Evolutionary conservation across 306 rosid genomes (phyloP), one percentile per base, ranked within the genome.

Genomic region (Trifolium pratense): DNA sequence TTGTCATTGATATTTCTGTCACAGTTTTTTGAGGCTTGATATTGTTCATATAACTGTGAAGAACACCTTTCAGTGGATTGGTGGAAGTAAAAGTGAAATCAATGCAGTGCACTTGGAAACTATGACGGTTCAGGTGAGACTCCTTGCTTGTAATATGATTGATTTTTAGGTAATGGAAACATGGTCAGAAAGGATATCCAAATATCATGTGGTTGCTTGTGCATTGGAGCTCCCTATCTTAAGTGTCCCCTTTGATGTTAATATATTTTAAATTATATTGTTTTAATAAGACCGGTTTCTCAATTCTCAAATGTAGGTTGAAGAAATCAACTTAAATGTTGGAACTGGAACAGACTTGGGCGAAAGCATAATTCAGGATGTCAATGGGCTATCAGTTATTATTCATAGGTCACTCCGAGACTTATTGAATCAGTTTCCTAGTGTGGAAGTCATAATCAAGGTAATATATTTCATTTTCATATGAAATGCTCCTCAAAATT

Each of bases 21-120:
- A 72, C 97, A 94, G 99, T 81, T 91, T 85, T 83, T 86, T 94
- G 96, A 88, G 92, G 91, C 97, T 94, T 77, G 99, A 94, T 64
- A 84, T 94, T 75, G 96, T 91, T 85, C 99, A 94, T 74, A 88
- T 94, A 68, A 91, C 99, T 72, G 79, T 94, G 80, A 85, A 78
- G 83, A 94, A 90, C 84, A 80, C 88, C 56, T 94, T 89, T 82
- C 85, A 83, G 48, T 94, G 99, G 99, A 82, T 81, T 79, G 85
- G 89, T 67, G 99, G 99, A 79, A 84, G 82, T 89, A 91, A 85
- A 88, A 87, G 71, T 79, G 96, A 91, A 42, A 88, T 87, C 53
- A 83, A 81, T 63, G 92, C 97, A 12, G 96, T 94, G 83, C 99
- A 87, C 83, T 80, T 89, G 92, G 99, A 94, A 74, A 85, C 81